Conservation (phyloP, 2,329 filamentous ascomycete species). For the Passalora sequoiae region DNA sequence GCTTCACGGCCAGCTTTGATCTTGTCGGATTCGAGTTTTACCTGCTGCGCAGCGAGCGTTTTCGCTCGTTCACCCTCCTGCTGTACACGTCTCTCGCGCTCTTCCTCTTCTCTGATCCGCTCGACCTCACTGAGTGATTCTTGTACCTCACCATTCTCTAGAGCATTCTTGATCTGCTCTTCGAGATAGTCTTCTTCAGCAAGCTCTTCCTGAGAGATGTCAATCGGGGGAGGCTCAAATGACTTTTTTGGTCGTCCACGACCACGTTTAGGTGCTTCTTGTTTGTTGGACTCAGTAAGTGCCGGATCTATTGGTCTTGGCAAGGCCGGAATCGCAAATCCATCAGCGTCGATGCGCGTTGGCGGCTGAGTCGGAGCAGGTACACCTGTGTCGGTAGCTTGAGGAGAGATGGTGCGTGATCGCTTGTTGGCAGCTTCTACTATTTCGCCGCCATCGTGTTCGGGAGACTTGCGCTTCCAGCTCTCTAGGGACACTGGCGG, state of each 20-base stretch:
- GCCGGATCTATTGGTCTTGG: conserved; percentile 23
- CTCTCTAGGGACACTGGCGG: conserved; percentile 12
- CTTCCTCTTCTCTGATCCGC: conserved; percentile 22
- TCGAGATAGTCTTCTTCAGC: conserved; percentile 45
- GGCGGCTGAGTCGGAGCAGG: conserved; percentile 1
- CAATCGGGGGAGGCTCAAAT: conserved; percentile 29
- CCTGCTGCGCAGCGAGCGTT: conserved; percentile 27
- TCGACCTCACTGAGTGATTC: conserved; percentile 29
- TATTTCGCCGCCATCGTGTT: conserved; percentile 11
- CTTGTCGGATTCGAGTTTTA: conserved; percentile 39
- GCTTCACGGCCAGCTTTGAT: conserved; percentile 47
- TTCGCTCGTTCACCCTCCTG: conserved; percentile 23
- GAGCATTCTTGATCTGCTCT: conserved; percentile 38
- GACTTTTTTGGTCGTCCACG: conserved; percentile 23
- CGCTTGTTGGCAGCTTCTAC: conserved; percentile 19
- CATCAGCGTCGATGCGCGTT: conserved; percentile 37
- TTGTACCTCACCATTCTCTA: conserved; percentile 30
- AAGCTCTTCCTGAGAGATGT: conserved; percentile 43
- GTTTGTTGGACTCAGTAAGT: conserved; percentile 20
- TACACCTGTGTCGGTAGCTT: conserved; percentile 2
- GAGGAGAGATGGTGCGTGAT: conserved; percentile 6
- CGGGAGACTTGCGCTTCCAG: conserved; percentile 17
- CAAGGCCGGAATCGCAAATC: conserved; percentile 38
- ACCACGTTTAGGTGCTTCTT: conserved; percentile 35
- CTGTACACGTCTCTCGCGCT: conserved; percentile 13